Evolutionary conservation across 2,329 filamentous ascomycete genomes (phyloP), one percentile per base, ranked within the genome.

Genomic region (Drechslerella dactyloides): DNA sequence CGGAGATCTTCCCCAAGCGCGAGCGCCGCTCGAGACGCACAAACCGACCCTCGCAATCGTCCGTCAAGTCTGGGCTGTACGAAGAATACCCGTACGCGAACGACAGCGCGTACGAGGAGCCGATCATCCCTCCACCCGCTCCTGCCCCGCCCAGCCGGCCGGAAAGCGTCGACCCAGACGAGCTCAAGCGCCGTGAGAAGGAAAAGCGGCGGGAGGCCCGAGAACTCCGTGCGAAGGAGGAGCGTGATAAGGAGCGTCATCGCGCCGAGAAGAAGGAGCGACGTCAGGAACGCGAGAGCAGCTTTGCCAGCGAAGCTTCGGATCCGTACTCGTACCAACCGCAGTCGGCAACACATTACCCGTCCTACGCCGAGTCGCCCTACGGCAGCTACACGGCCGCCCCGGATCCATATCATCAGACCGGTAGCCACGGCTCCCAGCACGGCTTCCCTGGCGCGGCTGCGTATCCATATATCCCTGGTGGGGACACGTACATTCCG

Each of bases 331-430:
- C 66, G 19, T 70, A 64, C 35, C 66, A 70, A 70, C 66, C 66
- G 4, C 66, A 70, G 51, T 70, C 66, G 42, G 58, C 65, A 55
- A 70, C 53, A 48, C 59, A 64, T 56, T 70, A 70, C 40, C 56
- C 66, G 30, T 21, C 58, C 7, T 70, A 70, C 66, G 60, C 54
- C 53, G 58, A 70, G 48, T 70, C 66, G 19, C 66, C 59, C 13
- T 70, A 70, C 66, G 66, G 66, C 21, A 70, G 66, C 35, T 70
- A 64, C 51, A 69, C 65, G n/a, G 33, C 66, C 30, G 53, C 66
- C 21, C 54, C 56, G 17, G 66, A 70, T 27, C 66, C 66, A 44
- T 70, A 70, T 60, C 66, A 70, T 60, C 66, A 70, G 42, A 57
- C 59, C 1, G 59, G 66, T 4, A 70, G 66, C 30, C 66, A 70